phyloP scores from a whole-genome alignment of 164 flowering plant species.

The Annona cherimola region DNA sequence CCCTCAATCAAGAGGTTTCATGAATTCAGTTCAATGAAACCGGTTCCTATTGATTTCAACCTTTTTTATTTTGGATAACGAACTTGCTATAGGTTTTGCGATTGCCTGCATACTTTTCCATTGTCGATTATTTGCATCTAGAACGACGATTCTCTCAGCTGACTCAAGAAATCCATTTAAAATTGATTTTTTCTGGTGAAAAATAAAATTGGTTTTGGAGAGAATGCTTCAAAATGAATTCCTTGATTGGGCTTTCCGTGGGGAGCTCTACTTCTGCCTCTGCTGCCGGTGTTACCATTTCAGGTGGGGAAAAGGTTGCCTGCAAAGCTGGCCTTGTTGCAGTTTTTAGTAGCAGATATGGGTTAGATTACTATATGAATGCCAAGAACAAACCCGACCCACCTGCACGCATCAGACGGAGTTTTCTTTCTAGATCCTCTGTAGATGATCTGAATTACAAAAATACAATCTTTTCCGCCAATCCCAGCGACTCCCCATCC shows the following conservation, averaged over 20 bases:
- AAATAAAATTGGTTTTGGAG: neutral
- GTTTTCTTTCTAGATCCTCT: slow-evolving; percentile 1
- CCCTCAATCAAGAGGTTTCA: too few relatives aligned
- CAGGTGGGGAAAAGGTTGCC: neutral
- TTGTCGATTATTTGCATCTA: too few relatives aligned
- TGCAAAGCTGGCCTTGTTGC: neutral
- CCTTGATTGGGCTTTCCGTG: neutral
- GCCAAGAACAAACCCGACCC: neutral
- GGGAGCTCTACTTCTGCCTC: neutral
- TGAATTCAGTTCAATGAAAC: too few relatives aligned
- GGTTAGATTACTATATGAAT: neutral
- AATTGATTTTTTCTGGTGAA: too few relatives aligned
- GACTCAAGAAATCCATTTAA: too few relatives aligned
- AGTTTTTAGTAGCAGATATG: neutral
- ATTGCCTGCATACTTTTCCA: too few relatives aligned
- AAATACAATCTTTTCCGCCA: neutral
- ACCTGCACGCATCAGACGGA: neutral
- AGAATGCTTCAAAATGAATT: too few relatives aligned
- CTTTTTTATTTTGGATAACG: too few relatives aligned
- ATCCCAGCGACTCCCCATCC: neutral
- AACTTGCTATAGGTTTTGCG: too few relatives aligned
- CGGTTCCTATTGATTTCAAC: too few relatives aligned
- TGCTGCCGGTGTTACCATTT: neutral
- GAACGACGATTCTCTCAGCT: too few relatives aligned
- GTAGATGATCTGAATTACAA: neutral